Evolutionary conservation across 2,329 filamentous ascomycete species (phyloP).

Genomic region (Metarhizium anisopliae): DNA sequence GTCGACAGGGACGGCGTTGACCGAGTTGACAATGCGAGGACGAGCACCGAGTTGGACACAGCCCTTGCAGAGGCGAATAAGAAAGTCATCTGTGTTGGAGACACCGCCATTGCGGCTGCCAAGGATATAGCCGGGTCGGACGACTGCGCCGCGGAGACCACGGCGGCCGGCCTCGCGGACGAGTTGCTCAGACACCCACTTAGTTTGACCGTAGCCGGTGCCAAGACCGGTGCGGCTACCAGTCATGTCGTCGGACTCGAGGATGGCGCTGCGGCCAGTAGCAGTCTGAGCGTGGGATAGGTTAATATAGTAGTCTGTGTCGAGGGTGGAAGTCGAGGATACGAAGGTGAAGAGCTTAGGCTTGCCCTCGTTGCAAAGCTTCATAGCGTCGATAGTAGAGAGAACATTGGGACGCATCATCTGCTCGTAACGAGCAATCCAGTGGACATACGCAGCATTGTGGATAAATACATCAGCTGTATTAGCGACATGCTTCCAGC

Average conservation of each 20-base stretch:
- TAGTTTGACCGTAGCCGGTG: constrained; percentile 80
- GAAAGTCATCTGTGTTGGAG: constrained; percentile 80
- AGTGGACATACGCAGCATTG: constrained; percentile 76
- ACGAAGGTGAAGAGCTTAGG: constrained; percentile 73
- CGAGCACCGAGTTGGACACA: constrained; percentile 69
- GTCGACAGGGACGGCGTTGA: constrained; percentile 82
- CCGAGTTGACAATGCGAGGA: constrained; percentile 73
- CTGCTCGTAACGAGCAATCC: constrained; percentile 68
- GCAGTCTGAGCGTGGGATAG: constrained; percentile 46
- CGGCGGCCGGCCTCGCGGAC: constrained; percentile 69
- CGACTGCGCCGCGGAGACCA: constrained; percentile 65
- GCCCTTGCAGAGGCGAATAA: constrained; percentile 78
- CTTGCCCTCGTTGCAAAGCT: constrained; percentile 65
- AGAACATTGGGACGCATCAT: constrained; percentile 69
- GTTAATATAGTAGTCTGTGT: constrained; percentile 71
- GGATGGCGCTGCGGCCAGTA: constrained; percentile 54
- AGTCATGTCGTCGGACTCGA: constrained; percentile 68
- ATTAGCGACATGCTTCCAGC: constrained; percentile 57
- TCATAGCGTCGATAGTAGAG: constrained; percentile 68
- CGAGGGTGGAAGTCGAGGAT: constrained; percentile 68
- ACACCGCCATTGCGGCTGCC: constrained; percentile 63
- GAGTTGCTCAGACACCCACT: constrained; percentile 68
- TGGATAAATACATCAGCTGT: constrained; percentile 68
- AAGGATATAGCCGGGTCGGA: constrained; percentile 79
- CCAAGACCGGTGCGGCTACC: constrained; percentile 69